Base-by-base conservation (phyloP, 306 rosid species). In the Senna tora region DNA sequence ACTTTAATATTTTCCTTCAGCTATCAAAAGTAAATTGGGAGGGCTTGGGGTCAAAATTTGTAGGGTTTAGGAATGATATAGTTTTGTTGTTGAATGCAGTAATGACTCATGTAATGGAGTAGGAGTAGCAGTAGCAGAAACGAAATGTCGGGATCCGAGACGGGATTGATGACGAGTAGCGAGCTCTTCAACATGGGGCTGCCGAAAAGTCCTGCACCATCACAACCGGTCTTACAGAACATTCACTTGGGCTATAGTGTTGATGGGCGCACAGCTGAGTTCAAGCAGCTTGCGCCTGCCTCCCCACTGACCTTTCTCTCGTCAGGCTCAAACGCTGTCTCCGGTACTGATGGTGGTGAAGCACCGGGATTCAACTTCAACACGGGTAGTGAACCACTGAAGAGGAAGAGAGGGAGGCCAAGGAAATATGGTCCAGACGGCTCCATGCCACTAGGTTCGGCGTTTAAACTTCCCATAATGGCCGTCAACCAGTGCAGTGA, bases 361-460 rank as follows among this genome's bases (percentile, higher is more conserved):
- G 80, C 78, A 6, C 54, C 77, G 25, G 73, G 79, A 38, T 75
- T 43, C 22, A 77, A 78, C 38, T 73, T 78, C 69, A 84, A 75
- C 47, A 41, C 64, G 83, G 74, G 77, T 16, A 74, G 64, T 0
- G 88, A 88, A 77, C 58, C 78, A 1, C 7, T 76, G 65, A 91
- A 91, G 80, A 82, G 69, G 82, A 91, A 87, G 79, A 87, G 96
- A 52, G 97, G 97, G 17, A 87, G 97, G 60, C 96, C 97, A 2
- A 85, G 95, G 80, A 91, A 91, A 63, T 88, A 87, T 53, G 95
- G 85, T 9, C 84, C 89, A 10, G 94, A 84, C 72, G 94, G 90
- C 38, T 51, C 83, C 65, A 82, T 86, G 86, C 67, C 86, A 28
- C 16, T 84, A 81, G 72, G 59, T 50, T 71, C 81, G 50, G 50